phyloP scores from a whole-genome alignment of 257 asterid genomes.

The Ballota nigra region DNA sequence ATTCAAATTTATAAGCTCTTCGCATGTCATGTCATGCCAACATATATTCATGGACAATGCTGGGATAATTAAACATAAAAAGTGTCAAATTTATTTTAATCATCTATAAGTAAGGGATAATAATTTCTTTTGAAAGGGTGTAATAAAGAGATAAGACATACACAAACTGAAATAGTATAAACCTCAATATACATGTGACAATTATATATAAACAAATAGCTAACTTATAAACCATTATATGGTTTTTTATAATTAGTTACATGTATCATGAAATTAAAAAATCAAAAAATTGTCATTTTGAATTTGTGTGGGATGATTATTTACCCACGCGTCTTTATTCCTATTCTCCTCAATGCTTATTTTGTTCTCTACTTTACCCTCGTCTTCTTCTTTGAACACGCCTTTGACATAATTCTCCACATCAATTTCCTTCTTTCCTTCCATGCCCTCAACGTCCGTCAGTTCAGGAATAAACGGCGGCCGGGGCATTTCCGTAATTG shows the following conservation, averaged over 20 bases:
- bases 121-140: neutral
- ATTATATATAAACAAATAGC: neutral
- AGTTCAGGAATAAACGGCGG: constrained; percentile 85
- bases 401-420: constrained; percentile 68
- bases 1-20: constrained; percentile 18
- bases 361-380: constrained; percentile 24
- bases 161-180: neutral
- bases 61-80: constrained; percentile 7
- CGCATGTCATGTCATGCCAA: constrained; percentile 26
- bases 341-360: constrained; percentile 19
- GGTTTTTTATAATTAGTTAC: neutral
- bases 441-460: constrained; percentile 46
- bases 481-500: constrained; percentile 56
- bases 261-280: constrained; percentile 35
- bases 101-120: too few species aligned
- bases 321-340: constrained; percentile 43
- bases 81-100: neutral
- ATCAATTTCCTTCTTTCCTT: constrained; percentile 51
- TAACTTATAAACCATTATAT: neutral
- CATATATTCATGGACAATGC: neutral
- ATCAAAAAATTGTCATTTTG: constrained; percentile 50
- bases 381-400: constrained; percentile 48
- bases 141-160: neutral
- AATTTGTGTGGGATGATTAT: constrained; percentile 38
- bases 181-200: neutral